phyloP scores from a whole-genome alignment of 495 filamentous ascomycete genomes.

The Penicillium silybi region DNA sequence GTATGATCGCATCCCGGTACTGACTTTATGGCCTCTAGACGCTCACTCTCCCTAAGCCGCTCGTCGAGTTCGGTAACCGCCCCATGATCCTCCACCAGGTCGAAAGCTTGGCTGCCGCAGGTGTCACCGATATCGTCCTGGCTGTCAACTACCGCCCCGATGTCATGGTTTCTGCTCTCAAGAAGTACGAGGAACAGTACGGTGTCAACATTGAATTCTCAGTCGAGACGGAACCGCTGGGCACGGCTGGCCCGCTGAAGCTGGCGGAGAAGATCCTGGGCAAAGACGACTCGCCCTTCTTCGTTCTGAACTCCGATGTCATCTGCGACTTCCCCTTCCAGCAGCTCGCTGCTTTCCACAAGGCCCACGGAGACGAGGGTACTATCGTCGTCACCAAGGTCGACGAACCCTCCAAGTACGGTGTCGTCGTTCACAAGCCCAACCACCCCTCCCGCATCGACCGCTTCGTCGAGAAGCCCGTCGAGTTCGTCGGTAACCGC shows the following conservation, averaged over 20 bases:
- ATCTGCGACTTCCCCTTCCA: slow-evolving; percentile 98
- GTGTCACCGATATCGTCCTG: slow-evolving; percentile 96
- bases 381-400: slow-evolving; percentile 99
- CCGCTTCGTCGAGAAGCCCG: slow-evolving; percentile 98
- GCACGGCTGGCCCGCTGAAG: slow-evolving; percentile 94
- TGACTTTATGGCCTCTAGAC: slow-evolving; percentile 53
- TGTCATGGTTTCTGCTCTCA: slow-evolving; percentile 76
- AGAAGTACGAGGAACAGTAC: slow-evolving; percentile 89
- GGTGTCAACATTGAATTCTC: slow-evolving; percentile 95
- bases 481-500: slow-evolving; percentile 98
- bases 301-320: slow-evolving; percentile 98
- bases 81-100: slow-evolving; percentile 99
- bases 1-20: neutral
- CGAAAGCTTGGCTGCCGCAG: slow-evolving; percentile 88
- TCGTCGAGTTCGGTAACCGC: slow-evolving; percentile 97
- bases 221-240: slow-evolving; percentile 90
- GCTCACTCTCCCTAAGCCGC: slow-evolving; percentile 91
- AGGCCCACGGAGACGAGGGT: slow-evolving; percentile 86
- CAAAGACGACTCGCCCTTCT: slow-evolving; percentile 93
- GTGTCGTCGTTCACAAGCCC: slow-evolving; percentile 97
- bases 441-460: slow-evolving; percentile 90
- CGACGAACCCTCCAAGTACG: slow-evolving; percentile 98
- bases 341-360: slow-evolving; percentile 84
- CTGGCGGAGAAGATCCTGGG: slow-evolving; percentile 89
- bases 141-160: slow-evolving; percentile 99